A percentile compares a stretch with the other conserved stretches of the same genome.
Conservation (phyloP, 2,329 filamentous ascomycete genomes). For the Dactylonectria macrodidyma region DNA sequence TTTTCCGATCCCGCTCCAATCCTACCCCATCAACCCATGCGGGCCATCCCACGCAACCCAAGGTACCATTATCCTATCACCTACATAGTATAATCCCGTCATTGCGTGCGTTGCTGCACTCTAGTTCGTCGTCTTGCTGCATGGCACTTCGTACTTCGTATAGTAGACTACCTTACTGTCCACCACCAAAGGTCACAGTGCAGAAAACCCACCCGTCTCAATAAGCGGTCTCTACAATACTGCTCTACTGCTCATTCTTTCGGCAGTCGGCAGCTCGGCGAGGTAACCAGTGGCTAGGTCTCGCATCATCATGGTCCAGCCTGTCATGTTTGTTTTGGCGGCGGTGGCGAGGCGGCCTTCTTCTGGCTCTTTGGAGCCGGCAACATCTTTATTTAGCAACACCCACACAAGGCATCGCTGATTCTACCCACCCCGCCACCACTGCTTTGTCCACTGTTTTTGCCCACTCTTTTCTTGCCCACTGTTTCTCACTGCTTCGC, state of each 20-base stretch:
- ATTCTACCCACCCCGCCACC: conserved; percentile 9
- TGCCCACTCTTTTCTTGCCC: no score
- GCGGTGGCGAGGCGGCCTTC: conserved; percentile 17
- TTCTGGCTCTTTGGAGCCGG: background rate
- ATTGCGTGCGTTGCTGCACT: background rate
- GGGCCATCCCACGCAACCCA: conserved; percentile 22
- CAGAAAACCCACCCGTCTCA: background rate
- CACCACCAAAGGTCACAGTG: no score
- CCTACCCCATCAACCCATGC: conserved; percentile 24
- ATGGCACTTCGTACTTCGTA: background rate
- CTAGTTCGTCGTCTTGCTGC: background rate
- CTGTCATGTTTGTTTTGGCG: conserved; percentile 13
- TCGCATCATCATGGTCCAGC: background rate
- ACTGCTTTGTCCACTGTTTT: no score
- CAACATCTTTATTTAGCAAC: conserved; percentile 31
- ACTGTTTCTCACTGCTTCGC: background rate
- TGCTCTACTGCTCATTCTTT: background rate
- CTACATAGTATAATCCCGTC: no score
- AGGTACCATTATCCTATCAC: conserved; percentile 4
- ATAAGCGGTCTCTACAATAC: background rate
- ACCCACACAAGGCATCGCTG: conserved; percentile 21
- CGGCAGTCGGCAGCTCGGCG: background rate
- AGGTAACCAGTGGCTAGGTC: background rate
- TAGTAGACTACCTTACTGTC: no score
- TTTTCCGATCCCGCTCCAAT: conserved; percentile 36